These are phyloP conservation scores for Kuraishia cidri DNA, from an alignment of 805 yeast genomes.

Conservation along the genomic window DNA sequence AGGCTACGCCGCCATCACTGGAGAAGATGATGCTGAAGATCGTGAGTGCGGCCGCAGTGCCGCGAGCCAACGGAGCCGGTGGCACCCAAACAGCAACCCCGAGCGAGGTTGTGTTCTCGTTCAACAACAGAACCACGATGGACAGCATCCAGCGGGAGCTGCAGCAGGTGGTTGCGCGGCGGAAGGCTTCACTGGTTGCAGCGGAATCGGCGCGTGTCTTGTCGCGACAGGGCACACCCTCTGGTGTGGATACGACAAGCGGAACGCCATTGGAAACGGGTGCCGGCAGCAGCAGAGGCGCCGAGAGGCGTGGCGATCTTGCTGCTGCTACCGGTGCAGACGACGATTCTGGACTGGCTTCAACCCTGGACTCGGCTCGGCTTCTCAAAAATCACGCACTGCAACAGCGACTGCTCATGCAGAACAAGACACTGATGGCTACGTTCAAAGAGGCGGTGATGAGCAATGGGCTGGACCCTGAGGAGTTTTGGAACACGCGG, in stretches of 20 bases:
- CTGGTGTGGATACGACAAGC: slow-evolving; percentile 8
- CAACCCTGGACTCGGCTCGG: slow-evolving; percentile 42
- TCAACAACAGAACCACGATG: slow-evolving; percentile 69
- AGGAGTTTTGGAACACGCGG: slow-evolving; percentile 82
- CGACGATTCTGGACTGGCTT: slow-evolving; percentile 10
- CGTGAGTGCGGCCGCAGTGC: slow-evolving; percentile 29
- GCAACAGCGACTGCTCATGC: slow-evolving; percentile 69
- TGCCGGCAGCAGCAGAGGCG: slow-evolving; percentile 5
- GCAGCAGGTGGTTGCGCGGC: slow-evolving; percentile 62
- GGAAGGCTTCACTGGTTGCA: slow-evolving; percentile 42
- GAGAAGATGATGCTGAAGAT: slow-evolving; percentile 63
- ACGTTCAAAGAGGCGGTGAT: slow-evolving; percentile 87
- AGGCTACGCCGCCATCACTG: slow-evolving; percentile 60
- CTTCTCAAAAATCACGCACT: slow-evolving; percentile 64
- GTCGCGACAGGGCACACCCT: slow-evolving; percentile 5
- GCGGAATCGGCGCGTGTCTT: slow-evolving; percentile 12
- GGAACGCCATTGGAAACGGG: slow-evolving; percentile 4
- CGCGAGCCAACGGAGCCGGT: slow-evolving; percentile 19
- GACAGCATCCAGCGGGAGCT: slow-evolving; percentile 59
- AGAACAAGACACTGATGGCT: slow-evolving; percentile 59
- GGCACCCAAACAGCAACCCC: no score
- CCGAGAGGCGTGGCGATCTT: no score
- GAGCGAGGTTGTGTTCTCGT: slow-evolving; percentile 40
- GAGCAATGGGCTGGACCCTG: slow-evolving; percentile 62
- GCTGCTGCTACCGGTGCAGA: slow-evolving; percentile 8